A percentile compares a stretch with the other conserved stretches of the same genome.
Conservation (phyloP, 208 protist species). For the Trypanosoma vivax region DNA sequence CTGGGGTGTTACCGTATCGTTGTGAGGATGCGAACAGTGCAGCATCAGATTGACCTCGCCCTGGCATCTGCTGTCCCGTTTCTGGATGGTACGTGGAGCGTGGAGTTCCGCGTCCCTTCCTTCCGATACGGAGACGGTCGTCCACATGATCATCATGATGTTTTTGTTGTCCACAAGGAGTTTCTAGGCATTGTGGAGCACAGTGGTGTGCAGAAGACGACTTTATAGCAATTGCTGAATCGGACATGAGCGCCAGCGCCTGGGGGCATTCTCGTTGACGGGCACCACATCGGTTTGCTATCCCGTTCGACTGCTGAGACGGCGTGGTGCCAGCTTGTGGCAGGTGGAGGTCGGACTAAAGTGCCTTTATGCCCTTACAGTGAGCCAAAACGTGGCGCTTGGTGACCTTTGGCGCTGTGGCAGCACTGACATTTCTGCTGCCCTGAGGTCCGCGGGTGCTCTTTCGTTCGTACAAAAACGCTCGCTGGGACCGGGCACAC, state of each 20-base stretch:
- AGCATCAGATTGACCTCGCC: conserved; percentile 13
- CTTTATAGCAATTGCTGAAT: conserved; percentile 46
- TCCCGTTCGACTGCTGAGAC: conserved; percentile 39
- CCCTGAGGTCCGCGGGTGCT: conserved; percentile 25
- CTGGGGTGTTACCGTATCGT: conserved; percentile 18
- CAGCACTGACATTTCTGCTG: conserved; percentile 16
- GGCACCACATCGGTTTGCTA: conserved; percentile 34
- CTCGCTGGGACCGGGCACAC: conserved; percentile 23
- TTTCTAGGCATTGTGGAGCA: conserved; percentile 60
- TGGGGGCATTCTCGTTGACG: conserved; percentile 55
- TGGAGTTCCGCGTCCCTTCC: conserved; percentile 55
- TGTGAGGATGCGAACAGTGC: conserved; percentile 7
- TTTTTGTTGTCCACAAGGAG: conserved; percentile 42
- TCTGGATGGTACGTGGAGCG: conserved; percentile 29
- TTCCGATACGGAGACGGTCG: conserved; percentile 50
- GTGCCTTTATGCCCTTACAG: conserved; percentile 41
- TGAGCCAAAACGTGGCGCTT: conserved; percentile 56
- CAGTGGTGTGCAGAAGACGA: conserved; percentile 73
- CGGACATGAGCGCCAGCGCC: conserved; percentile 41
- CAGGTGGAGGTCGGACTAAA: conserved; percentile 32
- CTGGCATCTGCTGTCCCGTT: neutral
- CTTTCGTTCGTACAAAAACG: conserved; percentile 31
- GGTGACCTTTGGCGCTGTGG: conserved; percentile 31
- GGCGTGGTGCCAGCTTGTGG: conserved; percentile 54
- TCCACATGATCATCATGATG: conserved; percentile 32